Base-by-base conservation (phyloP, 805 yeast species). In the Hanseniaspora meyeri region DNA sequence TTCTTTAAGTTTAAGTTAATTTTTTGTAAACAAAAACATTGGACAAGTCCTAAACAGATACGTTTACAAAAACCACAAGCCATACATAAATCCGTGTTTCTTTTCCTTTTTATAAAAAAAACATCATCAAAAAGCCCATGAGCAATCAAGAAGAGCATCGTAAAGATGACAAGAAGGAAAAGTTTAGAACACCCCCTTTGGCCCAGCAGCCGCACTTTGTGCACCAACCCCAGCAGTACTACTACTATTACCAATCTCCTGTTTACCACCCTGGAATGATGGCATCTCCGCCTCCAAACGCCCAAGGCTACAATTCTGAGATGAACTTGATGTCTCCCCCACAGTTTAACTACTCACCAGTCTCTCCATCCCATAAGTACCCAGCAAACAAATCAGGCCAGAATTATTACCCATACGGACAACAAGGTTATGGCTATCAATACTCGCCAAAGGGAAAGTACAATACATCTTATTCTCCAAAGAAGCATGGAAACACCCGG, bases 111-210 rank as follows among this genome's bases (percentile, higher is more conserved):
- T 24, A 4, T 24, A 24, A 4, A 24, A 24, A 24, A 24, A 3
- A 24, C 27, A 24, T 5, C 27, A 24, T 24, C 27, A 24, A 24
- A 24, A 36, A 14, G 14, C 29, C 11, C 31, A 42, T 42, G 45
- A 42, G 45, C 6, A 20, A 24, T 11, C 31, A 42, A 24, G 19
- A 42, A 20, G 29, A 27, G 24, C 45, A 24, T 42, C 45, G 31
- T 24, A 42, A 42, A 42, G 45, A 42, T 42, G 45, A 42, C 12
- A 38, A 24, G n/a, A 27, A 24, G 16, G 39, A 32, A 9, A 43
- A 24, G n/a, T 51, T 45, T 17, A 51, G 38, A 29, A 51, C 55
- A 43, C 55, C 55, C 1, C 55, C 55, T 6, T 19, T 51, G 19
- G 12, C 31, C 1, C 55, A 51, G 31, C 19, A 36, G 7, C 34